Conservation (phyloP, 257 asterid species). For the Catharanthus roseus region DNA sequence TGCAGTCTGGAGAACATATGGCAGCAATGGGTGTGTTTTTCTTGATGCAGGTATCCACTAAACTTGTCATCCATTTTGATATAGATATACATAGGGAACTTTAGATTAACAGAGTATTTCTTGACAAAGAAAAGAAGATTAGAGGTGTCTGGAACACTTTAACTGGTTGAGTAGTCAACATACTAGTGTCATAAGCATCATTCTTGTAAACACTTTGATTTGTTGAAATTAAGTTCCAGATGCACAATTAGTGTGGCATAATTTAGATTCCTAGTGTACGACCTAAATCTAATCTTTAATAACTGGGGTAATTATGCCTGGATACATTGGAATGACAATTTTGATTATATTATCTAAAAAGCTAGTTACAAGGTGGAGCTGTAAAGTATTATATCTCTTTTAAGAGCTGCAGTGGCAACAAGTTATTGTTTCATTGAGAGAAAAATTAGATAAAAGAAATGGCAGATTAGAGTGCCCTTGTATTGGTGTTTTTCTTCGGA, state of each 20-base stretch:
- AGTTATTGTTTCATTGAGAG: neutral
- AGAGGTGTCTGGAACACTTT: neutral
- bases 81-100: too few relatives aligned
- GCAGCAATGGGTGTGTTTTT: constrained; percentile 99
- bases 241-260: neutral
- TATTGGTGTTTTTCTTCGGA: too few relatives aligned
- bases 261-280: neutral
- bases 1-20: constrained; percentile 99
- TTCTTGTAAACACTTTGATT: neutral
- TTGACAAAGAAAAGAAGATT: too few relatives aligned
- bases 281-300: neutral
- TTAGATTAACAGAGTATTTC: too few relatives aligned
- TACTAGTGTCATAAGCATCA: neutral
- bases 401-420: neutral
- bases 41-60: constrained; percentile 74
- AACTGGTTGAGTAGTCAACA: neutral
- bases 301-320: neutral
- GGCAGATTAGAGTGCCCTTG: too few relatives aligned
- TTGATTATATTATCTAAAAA: neutral
- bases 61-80: neutral
- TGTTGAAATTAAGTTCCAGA: neutral
- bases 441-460: neutral
- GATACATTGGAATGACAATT: neutral
- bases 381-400: neutral
- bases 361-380: neutral